Conservation (phyloP, 805 yeast species). For the Myxozyma mucilagina region DNA sequence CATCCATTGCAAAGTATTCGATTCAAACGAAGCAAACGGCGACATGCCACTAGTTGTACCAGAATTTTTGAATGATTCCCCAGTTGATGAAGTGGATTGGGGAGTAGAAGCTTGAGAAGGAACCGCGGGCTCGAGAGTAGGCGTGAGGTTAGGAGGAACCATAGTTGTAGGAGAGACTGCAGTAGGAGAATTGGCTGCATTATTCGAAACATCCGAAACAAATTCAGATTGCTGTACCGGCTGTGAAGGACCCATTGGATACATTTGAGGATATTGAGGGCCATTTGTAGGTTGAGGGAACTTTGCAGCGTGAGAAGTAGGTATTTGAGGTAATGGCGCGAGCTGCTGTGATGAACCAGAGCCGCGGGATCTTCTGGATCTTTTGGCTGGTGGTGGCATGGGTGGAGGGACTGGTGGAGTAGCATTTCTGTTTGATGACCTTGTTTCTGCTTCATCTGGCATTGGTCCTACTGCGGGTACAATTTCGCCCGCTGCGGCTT, state of each 20-base stretch:
- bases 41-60: slow-evolving; percentile 17
- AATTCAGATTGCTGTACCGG: slow-evolving; percentile 1
- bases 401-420: slow-evolving; percentile 29
- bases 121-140: neutral
- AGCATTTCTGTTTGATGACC: slow-evolving; percentile 11
- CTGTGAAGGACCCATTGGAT: neutral
- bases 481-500: slow-evolving; percentile 33
- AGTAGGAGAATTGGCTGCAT: slow-evolving; percentile 1
- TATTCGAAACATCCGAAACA: neutral
- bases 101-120: slow-evolving; percentile 28
- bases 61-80: slow-evolving; percentile 9
- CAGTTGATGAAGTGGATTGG: slow-evolving; percentile 16
- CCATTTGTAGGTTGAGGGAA: neutral
- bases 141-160: slow-evolving; percentile 1
- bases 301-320: neutral
- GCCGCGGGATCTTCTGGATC: slow-evolving; percentile 9
- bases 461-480: slow-evolving; percentile 15
- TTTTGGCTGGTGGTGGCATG: slow-evolving; percentile 33
- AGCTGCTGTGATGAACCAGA: neutral
- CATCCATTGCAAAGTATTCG: slow-evolving; percentile 34
- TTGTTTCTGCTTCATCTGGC: neutral
- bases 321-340: slow-evolving; percentile 6
- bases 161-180: slow-evolving; percentile 15
- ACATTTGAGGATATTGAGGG: slow-evolving; percentile 6
- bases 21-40: slow-evolving; percentile 32